Percentiles rank a stretch among this genome's conserved stretches.
phyloP scores from a whole-genome alignment of 78 protist species.

The Polysphondylium violaceum region DNA sequence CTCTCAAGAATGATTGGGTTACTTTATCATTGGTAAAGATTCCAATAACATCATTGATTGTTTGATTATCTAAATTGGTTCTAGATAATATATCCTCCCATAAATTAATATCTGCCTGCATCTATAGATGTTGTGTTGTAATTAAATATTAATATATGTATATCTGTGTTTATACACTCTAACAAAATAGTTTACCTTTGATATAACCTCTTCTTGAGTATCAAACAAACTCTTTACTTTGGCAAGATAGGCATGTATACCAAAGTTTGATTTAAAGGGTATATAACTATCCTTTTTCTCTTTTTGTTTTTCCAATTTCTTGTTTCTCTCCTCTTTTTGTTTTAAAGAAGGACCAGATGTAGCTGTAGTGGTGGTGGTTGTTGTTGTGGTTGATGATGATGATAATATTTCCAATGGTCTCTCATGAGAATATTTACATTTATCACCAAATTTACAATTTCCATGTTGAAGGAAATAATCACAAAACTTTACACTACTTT shows the following conservation, averaged over 20 bases:
- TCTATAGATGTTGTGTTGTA: no score
- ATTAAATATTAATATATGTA: no score
- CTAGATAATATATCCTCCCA: slow-evolving; percentile 37
- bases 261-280: neutral
- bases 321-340: neutral
- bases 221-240: no score
- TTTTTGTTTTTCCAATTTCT: neutral
- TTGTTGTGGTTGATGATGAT: neutral
- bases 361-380: neutral
- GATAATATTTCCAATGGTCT: neutral
- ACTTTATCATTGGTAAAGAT: no score
- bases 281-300: neutral
- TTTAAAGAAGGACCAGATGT: neutral
- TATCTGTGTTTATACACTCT: no score
- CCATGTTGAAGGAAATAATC: no score
- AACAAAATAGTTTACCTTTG: slow-evolving; percentile 14
- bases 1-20: no score
- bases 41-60: no score
- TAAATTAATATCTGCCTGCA: no score
- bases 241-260: slow-evolving; percentile 8
- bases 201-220: neutral
- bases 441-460: neutral
- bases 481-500: neutral
- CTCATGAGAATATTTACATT: neutral
- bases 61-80: neutral